A percentile compares a stretch with the other conserved stretches of the same genome.
Evolutionary conservation across 768 basidiomycete species (phyloP).

Genomic region (Lyophyllum shimeji): DNA sequence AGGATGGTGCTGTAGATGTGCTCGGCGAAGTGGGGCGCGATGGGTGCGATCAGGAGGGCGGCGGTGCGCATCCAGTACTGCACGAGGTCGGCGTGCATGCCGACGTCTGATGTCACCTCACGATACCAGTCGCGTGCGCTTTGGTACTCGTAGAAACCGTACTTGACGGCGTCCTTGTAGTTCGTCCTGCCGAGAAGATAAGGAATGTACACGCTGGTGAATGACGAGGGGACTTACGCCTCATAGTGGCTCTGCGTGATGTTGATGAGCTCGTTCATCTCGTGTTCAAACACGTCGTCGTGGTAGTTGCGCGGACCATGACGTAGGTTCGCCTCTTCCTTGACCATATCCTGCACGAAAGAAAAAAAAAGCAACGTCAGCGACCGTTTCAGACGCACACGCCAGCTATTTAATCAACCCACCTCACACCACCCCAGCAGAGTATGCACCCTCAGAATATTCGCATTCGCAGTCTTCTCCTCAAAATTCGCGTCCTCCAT

Average conservation of each 20-base stretch:
- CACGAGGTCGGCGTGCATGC: conserved; percentile 91
- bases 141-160: conserved; percentile 95
- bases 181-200: conserved; percentile 58
- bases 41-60: conserved; percentile 78
- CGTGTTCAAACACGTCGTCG: conserved; percentile 88
- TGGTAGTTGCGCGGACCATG: conserved; percentile 78
- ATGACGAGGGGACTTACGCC: conserved; percentile 49
- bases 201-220: background rate
- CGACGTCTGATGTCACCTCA: conserved; percentile 82
- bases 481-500: conserved; percentile 99
- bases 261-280: conserved; percentile 84
- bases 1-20: conserved; percentile 83
- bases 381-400: background rate
- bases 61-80: conserved; percentile 81
- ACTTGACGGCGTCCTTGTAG: conserved; percentile 95
- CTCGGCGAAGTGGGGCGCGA: conserved; percentile 94
- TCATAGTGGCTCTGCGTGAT: conserved; percentile 80
- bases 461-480: conserved; percentile 96
- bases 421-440: conserved; percentile 92
- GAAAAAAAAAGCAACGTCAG: too few relatives aligned
- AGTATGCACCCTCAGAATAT: conserved; percentile 91
- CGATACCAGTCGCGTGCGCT: conserved; percentile 94
- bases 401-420: conserved; percentile 17
- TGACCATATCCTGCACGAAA: conserved; percentile 72
- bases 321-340: conserved; percentile 69